Evolutionary conservation across 169 alveolate genomes (phyloP).

Genomic region (Ichthyophthirius multifiliis): DNA sequence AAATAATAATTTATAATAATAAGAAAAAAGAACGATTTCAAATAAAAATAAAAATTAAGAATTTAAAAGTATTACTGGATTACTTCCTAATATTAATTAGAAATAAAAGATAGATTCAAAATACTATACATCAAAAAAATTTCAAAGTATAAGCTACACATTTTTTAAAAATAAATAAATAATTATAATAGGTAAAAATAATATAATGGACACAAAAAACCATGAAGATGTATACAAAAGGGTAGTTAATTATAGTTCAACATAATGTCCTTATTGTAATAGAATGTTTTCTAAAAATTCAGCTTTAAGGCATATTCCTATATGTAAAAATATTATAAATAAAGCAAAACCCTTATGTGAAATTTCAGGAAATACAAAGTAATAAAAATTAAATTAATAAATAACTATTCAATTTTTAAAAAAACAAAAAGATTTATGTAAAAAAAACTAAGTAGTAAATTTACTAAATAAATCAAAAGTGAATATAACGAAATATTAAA

Average conservation of each 20-base stretch:
- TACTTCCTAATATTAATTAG: background rate
- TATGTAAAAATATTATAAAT: slow-evolving; percentile 34
- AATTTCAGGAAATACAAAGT: background rate
- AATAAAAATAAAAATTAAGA: background rate
- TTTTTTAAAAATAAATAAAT: background rate
- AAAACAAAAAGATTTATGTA: too few species aligned
- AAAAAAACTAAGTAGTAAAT: too few species aligned
- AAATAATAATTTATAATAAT: background rate
- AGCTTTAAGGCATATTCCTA: slow-evolving; percentile 62
- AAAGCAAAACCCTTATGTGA: background rate
- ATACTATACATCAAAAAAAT: slow-evolving; percentile 2
- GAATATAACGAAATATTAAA: too few species aligned
- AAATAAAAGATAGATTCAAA: background rate
- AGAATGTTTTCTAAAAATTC: slow-evolving; percentile 52
- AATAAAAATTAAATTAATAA: too few species aligned
- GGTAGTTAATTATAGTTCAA: slow-evolving; percentile 1
- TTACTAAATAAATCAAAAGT: too few species aligned
- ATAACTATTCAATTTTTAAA: too few species aligned
- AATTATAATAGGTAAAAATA: background rate
- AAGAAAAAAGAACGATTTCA: background rate
- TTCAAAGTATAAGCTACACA: background rate
- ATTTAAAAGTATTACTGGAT: background rate
- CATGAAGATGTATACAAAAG: slow-evolving; percentile 34
- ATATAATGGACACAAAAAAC: background rate
- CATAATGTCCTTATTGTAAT: slow-evolving; percentile 56